These are phyloP conservation scores for Sugiyamaella japonica DNA, from an alignment of 1,139 yeast species.

Conservation along the genomic window DNA sequence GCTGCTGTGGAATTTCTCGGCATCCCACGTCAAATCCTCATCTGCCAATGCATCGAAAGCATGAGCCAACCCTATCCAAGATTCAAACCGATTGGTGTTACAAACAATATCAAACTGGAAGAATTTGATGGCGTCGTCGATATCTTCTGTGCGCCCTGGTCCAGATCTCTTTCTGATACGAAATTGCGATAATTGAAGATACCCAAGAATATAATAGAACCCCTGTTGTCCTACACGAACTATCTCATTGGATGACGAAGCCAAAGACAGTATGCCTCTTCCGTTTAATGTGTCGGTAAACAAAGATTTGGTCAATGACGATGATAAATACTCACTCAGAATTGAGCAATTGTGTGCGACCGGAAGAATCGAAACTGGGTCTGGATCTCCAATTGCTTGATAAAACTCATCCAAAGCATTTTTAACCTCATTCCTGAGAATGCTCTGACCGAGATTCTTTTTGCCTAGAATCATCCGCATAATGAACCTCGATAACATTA, in stretches of 20 bases:
- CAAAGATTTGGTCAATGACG: slow-evolving; percentile 52
- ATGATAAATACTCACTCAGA: slow-evolving; percentile 55
- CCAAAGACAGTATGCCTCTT: slow-evolving; percentile 44
- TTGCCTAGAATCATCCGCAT: slow-evolving; percentile 60
- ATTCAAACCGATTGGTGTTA: slow-evolving; percentile 69
- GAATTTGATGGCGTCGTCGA: slow-evolving; percentile 69
- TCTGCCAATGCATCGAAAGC: slow-evolving; percentile 79
- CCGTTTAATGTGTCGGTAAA: slow-evolving; percentile 64
- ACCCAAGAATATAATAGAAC: slow-evolving; percentile 70
- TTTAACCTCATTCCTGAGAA: slow-evolving; percentile 64
- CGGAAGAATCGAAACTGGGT: slow-evolving; percentile 41
- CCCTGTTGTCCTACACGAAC: slow-evolving; percentile 52
- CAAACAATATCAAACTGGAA: slow-evolving; percentile 66
- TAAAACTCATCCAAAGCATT: slow-evolving; percentile 68
- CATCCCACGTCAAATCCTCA: slow-evolving; percentile 87
- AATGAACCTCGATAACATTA: slow-evolving; percentile 59
- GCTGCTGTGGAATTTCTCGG: slow-evolving; percentile 69
- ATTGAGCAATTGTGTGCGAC: slow-evolving; percentile 44
- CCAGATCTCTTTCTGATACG: slow-evolving; percentile 65
- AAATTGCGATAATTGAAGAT: slow-evolving; percentile 64
- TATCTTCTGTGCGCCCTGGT: slow-evolving; percentile 79
- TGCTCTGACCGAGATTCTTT: slow-evolving; percentile 56
- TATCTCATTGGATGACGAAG: slow-evolving; percentile 35
- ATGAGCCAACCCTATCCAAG: slow-evolving; percentile 84
- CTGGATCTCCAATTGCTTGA: slow-evolving; percentile 72